Base-by-base conservation (phyloP, 2,329 filamentous ascomycete genomes). In the Coniochaeta pulveracea region DNA sequence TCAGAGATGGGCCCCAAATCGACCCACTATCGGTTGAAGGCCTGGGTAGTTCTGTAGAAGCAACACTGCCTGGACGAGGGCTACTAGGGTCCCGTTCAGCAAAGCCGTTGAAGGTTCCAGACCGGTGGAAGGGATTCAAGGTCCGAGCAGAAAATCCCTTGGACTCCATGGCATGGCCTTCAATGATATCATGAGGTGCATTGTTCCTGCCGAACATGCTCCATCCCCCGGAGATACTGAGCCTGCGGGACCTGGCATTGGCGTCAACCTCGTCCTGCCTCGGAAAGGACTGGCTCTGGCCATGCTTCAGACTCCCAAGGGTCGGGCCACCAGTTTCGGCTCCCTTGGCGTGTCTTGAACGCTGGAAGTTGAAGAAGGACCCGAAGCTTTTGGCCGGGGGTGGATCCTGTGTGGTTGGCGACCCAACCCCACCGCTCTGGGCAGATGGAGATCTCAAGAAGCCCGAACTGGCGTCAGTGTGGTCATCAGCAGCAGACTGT, bases 241-340 rank as follows among this genome's bases (percentile, higher is more conserved):
- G 68, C 24, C 70, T 64, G 16, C 73, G 72, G 54, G 59, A 72
- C 52, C 51, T 72, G 40, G 47, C 63, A 51, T 57, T 56, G 40
- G 49, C 59, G 47, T 68, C 80, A 44, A 52, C 54, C 10, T 76
- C 74, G 15, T 71, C 81, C 39, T 69, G 66, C 12, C 71, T 63
- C 5, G 84, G 84, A 43, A 91, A 75, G 0, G 84, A 89, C 48
- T 85, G 81, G 46, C 81, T 86, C 49, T 89, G 81, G 0, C 72
- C 69, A 19, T 72, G 58, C 47, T 83, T 84, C 10, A 88, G 59
- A 14, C 70, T 76, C 1, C 84, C 84, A 6, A 86, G 55, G 1
- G 70, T 63, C 5, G 77, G 78, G 1, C 78, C 76, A 19, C 75
- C 67, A 19, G 72, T 69, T 7, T 72, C 67, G 6, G 66, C 48